These are phyloP conservation scores for Coemansia sp. DNA, from an alignment of 192 early-diverging fungal genomes.

Conservation along the genomic window DNA sequence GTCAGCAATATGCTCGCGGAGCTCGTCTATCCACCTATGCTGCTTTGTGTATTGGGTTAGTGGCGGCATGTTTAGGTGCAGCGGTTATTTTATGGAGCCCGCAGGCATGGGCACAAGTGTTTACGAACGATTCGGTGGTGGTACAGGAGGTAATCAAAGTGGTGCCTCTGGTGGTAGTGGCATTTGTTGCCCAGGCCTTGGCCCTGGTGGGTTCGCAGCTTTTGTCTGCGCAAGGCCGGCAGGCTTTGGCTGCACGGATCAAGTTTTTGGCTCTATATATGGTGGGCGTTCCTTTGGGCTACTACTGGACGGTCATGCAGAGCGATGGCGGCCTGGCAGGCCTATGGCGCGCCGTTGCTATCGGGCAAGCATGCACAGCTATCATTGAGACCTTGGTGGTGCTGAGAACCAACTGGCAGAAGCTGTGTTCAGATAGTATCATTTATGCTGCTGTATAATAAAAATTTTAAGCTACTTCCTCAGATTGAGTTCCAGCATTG, in stretches of 20 bases:
- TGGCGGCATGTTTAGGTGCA: slow-evolving; percentile 26
- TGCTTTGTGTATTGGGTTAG: slow-evolving; percentile 15
- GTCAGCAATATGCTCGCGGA: slow-evolving; percentile 32
- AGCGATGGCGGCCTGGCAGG: slow-evolving; percentile 59
- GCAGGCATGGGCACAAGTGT: slow-evolving; percentile 51
- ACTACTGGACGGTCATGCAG: slow-evolving; percentile 51
- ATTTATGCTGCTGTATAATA: slow-evolving; percentile 2
- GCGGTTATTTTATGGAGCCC: slow-evolving; percentile 30
- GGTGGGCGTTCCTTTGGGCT: slow-evolving; percentile 57
- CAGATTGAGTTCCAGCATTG: slow-evolving; percentile 16
- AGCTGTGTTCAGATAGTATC: slow-evolving; percentile 23
- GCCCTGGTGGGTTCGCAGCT: slow-evolving; percentile 61
- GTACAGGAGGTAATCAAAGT: slow-evolving; percentile 6
- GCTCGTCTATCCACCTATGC: slow-evolving; percentile 37
- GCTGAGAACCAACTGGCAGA: slow-evolving; percentile 32
- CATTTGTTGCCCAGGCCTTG: slow-evolving; percentile 35
- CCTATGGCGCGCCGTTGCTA: slow-evolving; percentile 61
- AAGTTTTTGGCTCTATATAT: slow-evolving; percentile 53
- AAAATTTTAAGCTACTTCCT: slow-evolving; percentile 4
- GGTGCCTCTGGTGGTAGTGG: slow-evolving; percentile 24
- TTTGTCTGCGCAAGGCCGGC: slow-evolving; percentile 56
- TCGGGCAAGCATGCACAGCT: slow-evolving; percentile 33
- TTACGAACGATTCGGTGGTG: slow-evolving; percentile 37
- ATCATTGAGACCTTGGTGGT: slow-evolving; percentile 22
- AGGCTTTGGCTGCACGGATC: slow-evolving; percentile 53